These are phyloP conservation scores for Apiotrichum sp. DNA, from an alignment of 1,284 basidiomycete genomes.

Conservation along the genomic window DNA sequence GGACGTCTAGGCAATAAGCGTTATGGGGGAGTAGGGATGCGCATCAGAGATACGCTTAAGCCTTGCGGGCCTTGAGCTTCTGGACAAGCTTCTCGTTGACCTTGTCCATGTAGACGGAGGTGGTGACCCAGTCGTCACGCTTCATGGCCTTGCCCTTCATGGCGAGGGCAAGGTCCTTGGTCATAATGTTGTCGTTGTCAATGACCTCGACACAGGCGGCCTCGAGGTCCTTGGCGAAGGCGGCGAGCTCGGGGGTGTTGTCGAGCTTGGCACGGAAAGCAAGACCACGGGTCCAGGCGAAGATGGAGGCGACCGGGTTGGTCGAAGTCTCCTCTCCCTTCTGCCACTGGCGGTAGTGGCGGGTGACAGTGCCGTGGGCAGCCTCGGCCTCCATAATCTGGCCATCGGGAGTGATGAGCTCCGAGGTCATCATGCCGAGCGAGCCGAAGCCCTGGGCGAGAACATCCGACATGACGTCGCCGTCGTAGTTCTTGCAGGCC, in stretches of 20 bases:
- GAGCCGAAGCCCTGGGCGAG: constrained; percentile 85
- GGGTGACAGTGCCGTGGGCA: constrained; percentile 80
- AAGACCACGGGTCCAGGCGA: constrained; percentile 95
- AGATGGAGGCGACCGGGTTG: constrained; percentile 97
- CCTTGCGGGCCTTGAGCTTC: constrained; percentile 30
- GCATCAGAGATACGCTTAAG: not conserved
- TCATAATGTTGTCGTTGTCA: constrained; percentile 85
- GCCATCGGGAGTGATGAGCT: constrained; percentile 94
- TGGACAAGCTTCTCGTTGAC: constrained; percentile 50
- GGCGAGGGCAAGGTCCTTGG: constrained; percentile 90
- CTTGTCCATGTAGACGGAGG: constrained; percentile 82
- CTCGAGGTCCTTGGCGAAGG: constrained; percentile 79
- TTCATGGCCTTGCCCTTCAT: constrained; percentile 90
- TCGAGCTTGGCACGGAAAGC: constrained; percentile 92
- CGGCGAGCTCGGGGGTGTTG: constrained; percentile 65
- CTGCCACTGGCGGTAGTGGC: constrained; percentile 95
- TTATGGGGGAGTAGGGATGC: not conserved
- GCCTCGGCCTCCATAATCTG: constrained; percentile 86
- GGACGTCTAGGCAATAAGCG: not conserved
- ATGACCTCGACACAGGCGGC: constrained; percentile 85
- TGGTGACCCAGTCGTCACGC: constrained; percentile 89
- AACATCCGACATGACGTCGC: constrained; percentile 78
- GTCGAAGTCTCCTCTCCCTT: constrained; percentile 94
- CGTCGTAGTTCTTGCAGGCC: constrained; percentile 97
- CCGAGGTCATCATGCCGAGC: constrained; percentile 96